Conservation (phyloP, 1,139 yeast genomes). For the Scheffersomyces segobiensis region DNA sequence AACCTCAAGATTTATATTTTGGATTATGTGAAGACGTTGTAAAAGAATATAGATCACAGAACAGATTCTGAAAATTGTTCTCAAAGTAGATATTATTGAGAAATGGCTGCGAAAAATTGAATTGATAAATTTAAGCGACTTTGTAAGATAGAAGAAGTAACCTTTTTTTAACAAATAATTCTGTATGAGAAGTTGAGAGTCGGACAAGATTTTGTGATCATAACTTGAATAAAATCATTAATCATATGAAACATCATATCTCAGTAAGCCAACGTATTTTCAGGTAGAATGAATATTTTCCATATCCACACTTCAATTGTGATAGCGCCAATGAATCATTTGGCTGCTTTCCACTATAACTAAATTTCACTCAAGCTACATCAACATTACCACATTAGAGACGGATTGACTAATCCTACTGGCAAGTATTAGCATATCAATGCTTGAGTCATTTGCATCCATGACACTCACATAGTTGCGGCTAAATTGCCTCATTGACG, state of each 20-base stretch:
- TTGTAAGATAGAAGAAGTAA: not conserved
- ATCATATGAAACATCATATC: too few relatives aligned
- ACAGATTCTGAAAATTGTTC: not conserved
- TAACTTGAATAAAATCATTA: too few relatives aligned
- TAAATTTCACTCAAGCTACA: not conserved
- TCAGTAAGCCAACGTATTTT: too few relatives aligned
- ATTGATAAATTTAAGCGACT: not conserved
- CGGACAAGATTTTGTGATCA: too few relatives aligned
- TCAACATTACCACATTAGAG: not conserved
- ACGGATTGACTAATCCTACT: not conserved
- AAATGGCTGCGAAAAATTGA: not conserved
- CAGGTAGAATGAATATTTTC: not conserved
- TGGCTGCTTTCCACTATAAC: not conserved
- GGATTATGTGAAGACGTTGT: constrained; percentile 11
- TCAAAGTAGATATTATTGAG: not conserved
- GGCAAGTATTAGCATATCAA: not conserved
- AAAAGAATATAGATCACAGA: constrained; percentile 1
- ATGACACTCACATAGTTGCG: not conserved
- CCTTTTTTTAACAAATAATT: too few relatives aligned
- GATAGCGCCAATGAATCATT: not conserved
- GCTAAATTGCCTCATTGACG: not conserved
- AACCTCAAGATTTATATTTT: constrained; percentile 16
- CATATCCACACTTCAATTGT: not conserved
- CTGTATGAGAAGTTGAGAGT: too few relatives aligned
- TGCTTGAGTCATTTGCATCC: not conserved